A percentile compares a stretch with the other conserved stretches of the same genome.
Evolutionary conservation across 1,139 yeast genomes (phyloP).

Genomic region (Pichia sp.): DNA sequence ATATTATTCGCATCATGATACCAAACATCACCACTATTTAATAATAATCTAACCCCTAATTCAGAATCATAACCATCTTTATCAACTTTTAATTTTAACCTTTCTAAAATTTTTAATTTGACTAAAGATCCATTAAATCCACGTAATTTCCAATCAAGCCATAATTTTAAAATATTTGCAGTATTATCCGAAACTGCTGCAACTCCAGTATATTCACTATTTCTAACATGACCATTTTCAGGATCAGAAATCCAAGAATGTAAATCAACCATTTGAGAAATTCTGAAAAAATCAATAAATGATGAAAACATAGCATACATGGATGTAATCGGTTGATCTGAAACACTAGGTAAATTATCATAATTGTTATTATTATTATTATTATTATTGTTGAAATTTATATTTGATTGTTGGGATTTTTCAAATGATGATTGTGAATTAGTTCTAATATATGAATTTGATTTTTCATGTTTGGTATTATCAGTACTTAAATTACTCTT

Average conservation of each 20-base stretch:
- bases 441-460: too few species aligned
- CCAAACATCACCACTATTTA: not conserved
- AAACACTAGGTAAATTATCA: not conserved
- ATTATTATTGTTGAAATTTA: too few species aligned
- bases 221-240: not conserved
- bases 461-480: too few species aligned
- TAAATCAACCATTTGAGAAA: constrained; percentile 16
- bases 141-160: constrained; percentile 25
- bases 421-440: not conserved
- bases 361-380: not conserved
- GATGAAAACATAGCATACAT: constrained; percentile 26
- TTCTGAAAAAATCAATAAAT: constrained; percentile 23
- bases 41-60: constrained; percentile 5
- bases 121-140: constrained; percentile 21
- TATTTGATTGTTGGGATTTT: not conserved
- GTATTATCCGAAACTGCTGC: not conserved
- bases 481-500: too few species aligned
- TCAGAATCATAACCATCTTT: constrained; percentile 9
- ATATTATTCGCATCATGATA: not conserved
- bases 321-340: constrained; percentile 17
- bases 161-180: constrained; percentile 19
- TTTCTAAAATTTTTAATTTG: constrained; percentile 12
- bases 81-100: constrained; percentile 4
- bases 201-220: not conserved
- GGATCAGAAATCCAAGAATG: constrained; percentile 11